Conservation (phyloP, 139 green algal genomes). For the Auxenochlorella protothecoides region DNA sequence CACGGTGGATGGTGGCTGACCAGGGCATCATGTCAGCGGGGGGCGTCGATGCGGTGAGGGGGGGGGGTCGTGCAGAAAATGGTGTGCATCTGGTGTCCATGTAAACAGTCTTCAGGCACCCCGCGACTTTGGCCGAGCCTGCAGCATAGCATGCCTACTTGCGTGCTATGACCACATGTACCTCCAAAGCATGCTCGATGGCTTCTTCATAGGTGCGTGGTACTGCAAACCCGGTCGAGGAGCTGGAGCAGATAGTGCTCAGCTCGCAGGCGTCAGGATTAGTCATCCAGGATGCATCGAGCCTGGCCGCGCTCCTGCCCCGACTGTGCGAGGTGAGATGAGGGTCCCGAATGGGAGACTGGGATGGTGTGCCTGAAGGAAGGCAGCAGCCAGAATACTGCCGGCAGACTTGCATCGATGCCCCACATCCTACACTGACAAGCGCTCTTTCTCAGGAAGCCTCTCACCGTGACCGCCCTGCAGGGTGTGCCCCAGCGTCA, state of each 20-base stretch:
- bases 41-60: conserved; percentile 45
- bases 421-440: background rate
- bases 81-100: background rate
- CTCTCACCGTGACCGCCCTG: conserved; percentile 2
- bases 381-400: background rate
- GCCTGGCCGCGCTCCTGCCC: too few species aligned
- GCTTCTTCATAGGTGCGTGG: background rate
- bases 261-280: too few species aligned
- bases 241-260: too few species aligned
- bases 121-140: too few species aligned
- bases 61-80: background rate
- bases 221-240: background rate
- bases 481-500: background rate
- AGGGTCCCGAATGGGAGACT: too few species aligned
- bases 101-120: too few species aligned
- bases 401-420: background rate
- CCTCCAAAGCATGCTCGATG: too few species aligned
- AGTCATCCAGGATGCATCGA: too few species aligned
- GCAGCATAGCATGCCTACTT: too few species aligned
- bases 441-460: background rate
- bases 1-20: conserved; percentile 79
- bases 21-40: conserved; percentile 63
- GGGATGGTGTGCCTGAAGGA: background rate
- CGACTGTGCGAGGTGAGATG: too few species aligned
- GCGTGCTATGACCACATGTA: too few species aligned